phyloP scores from a whole-genome alignment of 305 asterid genomes.

The Fraxinus dipetala region DNA sequence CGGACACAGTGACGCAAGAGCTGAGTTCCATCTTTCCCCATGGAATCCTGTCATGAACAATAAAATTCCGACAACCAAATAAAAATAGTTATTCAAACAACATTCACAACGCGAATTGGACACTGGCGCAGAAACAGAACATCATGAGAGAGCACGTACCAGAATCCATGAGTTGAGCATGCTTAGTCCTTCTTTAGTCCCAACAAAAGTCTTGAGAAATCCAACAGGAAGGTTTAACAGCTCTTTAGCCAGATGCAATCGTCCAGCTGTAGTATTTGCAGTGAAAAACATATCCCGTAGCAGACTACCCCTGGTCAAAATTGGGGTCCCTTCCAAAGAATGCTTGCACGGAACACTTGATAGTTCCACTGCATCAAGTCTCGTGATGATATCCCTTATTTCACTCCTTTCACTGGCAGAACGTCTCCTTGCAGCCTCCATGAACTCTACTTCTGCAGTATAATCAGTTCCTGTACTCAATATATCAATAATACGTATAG shows the following conservation, averaged over 20 bases:
- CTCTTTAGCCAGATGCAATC: slow-evolving; percentile 88
- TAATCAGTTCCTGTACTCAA: slow-evolving; percentile 74
- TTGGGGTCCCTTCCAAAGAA: slow-evolving; percentile 58
- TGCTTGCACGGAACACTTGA: slow-evolving; percentile 50
- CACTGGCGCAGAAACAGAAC: slow-evolving; percentile 16
- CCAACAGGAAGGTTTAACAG: slow-evolving; percentile 82
- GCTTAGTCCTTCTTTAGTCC: slow-evolving; percentile 83
- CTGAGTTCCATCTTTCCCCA: slow-evolving; percentile 99
- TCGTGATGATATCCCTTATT: slow-evolving; percentile 74
- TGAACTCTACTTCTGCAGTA: slow-evolving; percentile 81
- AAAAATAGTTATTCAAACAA: slow-evolving; percentile 21
- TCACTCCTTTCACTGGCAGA: slow-evolving; percentile 74
- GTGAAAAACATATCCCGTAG: slow-evolving; percentile 77
- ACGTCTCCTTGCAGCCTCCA: slow-evolving; percentile 82
- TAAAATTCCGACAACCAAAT: slow-evolving; percentile 26
- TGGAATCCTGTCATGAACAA: slow-evolving; percentile 64
- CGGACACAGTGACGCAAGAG: slow-evolving; percentile 99
- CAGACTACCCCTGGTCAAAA: slow-evolving; percentile 58
- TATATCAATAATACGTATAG: slow-evolving; percentile 84
- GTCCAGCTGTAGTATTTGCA: slow-evolving; percentile 80
- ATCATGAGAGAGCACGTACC: slow-evolving; percentile 40
- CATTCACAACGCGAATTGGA: slow-evolving; percentile 7
- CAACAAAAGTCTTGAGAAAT: slow-evolving; percentile 83
- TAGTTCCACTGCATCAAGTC: slow-evolving; percentile 74
- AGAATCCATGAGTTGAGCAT: slow-evolving; percentile 92